Conservation (phyloP, 306 rosid species). For the Ochetophila trinervis region DNA sequence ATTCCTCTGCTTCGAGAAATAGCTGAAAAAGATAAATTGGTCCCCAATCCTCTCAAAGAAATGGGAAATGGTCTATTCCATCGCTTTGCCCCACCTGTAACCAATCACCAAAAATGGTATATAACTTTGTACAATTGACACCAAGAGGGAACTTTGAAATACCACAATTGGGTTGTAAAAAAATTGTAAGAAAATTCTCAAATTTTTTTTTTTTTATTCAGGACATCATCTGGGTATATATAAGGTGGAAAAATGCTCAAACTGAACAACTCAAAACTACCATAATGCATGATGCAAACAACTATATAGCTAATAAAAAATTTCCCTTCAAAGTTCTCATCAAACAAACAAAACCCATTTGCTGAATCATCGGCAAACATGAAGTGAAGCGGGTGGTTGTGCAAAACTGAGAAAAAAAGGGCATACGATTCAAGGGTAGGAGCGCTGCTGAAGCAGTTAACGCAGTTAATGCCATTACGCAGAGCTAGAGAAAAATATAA, state of each 20-base stretch:
- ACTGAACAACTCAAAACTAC: not conserved
- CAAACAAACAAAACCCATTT: slow-evolving; percentile 1
- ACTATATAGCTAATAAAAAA: no score
- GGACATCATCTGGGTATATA: not conserved
- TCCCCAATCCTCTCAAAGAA: slow-evolving; percentile 29
- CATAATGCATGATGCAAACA: no score
- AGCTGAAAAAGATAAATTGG: slow-evolving; percentile 24
- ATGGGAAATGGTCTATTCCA: slow-evolving; percentile 37
- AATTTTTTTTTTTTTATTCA: not conserved
- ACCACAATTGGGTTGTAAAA: not conserved
- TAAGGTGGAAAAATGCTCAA: not conserved
- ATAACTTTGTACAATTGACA: not conserved
- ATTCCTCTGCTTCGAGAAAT: slow-evolving; percentile 34
- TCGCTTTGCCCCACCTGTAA: slow-evolving; percentile 43
- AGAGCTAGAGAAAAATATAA: not conserved
- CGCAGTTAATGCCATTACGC: slow-evolving; percentile 12
- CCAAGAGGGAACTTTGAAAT: no score
- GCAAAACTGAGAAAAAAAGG: slow-evolving; percentile 1
- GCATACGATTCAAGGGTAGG: slow-evolving; percentile 41
- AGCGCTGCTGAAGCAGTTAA: slow-evolving; percentile 42
- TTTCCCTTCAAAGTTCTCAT: not conserved
- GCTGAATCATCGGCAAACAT: not conserved
- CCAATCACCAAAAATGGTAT: not conserved
- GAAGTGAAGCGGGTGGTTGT: not conserved
- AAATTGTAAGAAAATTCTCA: not conserved